phyloP scores from a whole-genome alignment of 257 asterid genomes.

The Echites panduratus region DNA sequence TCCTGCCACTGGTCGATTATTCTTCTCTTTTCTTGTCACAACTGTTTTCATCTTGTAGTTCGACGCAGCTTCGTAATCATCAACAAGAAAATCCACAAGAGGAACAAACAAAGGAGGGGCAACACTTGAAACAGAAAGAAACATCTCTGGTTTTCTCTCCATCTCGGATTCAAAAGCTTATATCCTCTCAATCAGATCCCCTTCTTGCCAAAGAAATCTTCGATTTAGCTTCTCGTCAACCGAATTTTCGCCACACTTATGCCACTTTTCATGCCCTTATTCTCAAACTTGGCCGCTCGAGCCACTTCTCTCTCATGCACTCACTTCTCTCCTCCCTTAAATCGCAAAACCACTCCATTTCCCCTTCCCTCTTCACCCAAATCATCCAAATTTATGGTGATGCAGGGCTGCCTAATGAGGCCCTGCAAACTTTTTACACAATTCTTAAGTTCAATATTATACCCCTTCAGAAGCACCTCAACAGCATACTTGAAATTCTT shows the following conservation, averaged over 20 bases:
- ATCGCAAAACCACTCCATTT: constrained; percentile 37
- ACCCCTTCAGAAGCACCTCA: constrained; percentile 70
- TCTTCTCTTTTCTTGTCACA: neutral
- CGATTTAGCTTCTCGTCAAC: constrained; percentile 68
- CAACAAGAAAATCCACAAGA: constrained; percentile 9
- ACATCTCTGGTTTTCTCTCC: constrained; percentile 46
- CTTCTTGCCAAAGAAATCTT: constrained; percentile 89
- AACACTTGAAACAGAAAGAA: constrained; percentile 21
- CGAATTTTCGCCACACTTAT: constrained; percentile 59
- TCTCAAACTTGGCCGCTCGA: constrained; percentile 71
- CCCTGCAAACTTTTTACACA: constrained; percentile 65
- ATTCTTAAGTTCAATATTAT: constrained; percentile 71
- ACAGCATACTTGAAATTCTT: constrained; percentile 64
- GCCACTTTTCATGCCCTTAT: constrained; percentile 61
- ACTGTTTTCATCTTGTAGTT: constrained; percentile 1
- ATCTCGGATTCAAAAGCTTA: constrained; percentile 14
- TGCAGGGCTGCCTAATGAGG: constrained; percentile 61
- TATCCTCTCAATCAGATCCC: constrained; percentile 48
- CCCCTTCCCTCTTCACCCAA: constrained; percentile 68
- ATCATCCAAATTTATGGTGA: constrained; percentile 77
- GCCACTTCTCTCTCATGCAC: constrained; percentile 63
- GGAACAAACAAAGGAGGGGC: constrained; percentile 21
- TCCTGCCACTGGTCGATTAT: neutral
- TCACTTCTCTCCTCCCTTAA: constrained; percentile 52
- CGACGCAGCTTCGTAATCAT: constrained; percentile 11